Conservation (phyloP, 495 filamentous ascomycete species). For the Corynascus novoguineensis region DNA sequence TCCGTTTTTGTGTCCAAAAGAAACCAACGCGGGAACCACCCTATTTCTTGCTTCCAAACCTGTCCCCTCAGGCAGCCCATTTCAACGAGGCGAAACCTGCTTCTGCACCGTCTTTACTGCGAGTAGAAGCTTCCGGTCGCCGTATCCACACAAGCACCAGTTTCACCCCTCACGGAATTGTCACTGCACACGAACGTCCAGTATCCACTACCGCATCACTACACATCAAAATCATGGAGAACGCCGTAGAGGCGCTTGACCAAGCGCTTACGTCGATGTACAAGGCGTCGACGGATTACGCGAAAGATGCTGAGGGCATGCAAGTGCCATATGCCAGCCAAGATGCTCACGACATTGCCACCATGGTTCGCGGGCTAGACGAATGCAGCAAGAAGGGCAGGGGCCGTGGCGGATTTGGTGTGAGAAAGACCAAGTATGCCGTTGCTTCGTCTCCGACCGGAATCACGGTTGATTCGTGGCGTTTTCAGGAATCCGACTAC, state of each 20-base stretch:
- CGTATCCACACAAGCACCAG: slow-evolving; percentile 11
- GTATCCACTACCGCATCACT: slow-evolving; percentile 11
- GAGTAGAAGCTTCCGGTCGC: neutral
- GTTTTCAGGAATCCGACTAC: slow-evolving; percentile 91
- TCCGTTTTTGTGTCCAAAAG: neutral
- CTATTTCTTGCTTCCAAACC: neutral
- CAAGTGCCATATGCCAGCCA: slow-evolving; percentile 55
- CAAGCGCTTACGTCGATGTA: slow-evolving; percentile 20
- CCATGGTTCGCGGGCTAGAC: slow-evolving; percentile 55
- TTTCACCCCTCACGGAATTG: slow-evolving; percentile 13
- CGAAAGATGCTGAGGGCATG: slow-evolving; percentile 23
- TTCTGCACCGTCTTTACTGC: neutral
- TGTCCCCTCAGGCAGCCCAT: neutral
- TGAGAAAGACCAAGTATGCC: slow-evolving; percentile 68
- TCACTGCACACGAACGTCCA: slow-evolving; percentile 4
- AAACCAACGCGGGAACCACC: neutral
- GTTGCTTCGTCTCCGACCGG: slow-evolving; percentile 53
- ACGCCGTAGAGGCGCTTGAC: neutral
- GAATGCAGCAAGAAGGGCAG: slow-evolving; percentile 47
- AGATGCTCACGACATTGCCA: slow-evolving; percentile 54
- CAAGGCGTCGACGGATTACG: slow-evolving; percentile 29
- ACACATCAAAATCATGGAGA: slow-evolving; percentile 21
- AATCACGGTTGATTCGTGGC: slow-evolving; percentile 80
- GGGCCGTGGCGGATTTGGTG: slow-evolving; percentile 48
- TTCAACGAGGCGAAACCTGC: neutral